Evolutionary conservation across 1,284 basidiomycete species (phyloP), one percentile per base, ranked within the genome.

Genomic region (Mrakiaceae sp.): DNA sequence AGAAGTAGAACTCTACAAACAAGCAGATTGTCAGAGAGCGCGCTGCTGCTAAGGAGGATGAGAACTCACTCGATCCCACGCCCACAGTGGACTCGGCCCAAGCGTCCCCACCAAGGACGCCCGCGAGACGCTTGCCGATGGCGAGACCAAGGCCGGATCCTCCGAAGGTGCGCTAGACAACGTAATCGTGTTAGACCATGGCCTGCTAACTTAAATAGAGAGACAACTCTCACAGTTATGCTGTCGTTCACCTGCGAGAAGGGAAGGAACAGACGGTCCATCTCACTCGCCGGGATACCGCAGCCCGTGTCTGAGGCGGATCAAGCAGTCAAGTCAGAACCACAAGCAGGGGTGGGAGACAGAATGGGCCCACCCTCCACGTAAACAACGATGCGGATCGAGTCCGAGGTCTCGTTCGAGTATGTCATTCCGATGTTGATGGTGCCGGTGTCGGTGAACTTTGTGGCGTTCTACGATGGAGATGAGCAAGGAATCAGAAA

Each of bases 161-260:
- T 9, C 76, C 76, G 63, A 71, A 75, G 39, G 70, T n/a, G 3
- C 57, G 63, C 3, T 27, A 27, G 27, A 27, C 27, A 27, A 27
- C 27, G 27, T 27, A 27, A 2, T 2, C 27, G 27, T 27, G 27
- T 27, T 27, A 27, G 27, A 27, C 27, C 27, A 27, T 27, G 27
- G 27, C 27, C 27, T 27, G 27, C 27, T 27, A 27, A 27, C 27
- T 27, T 2, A 27, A 27, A 27, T 27, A 27, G 27, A 27, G 27
- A 27, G 27, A 27, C 27, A 27, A 27, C 27, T 27, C 27, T 27
- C 27, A 27, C 27, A 27, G 74, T 73, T 51, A 75, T 75, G 8
- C 71, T 72, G 54, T 72, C 71, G 67, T 77, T 74, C 6, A 76
- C 70, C 62, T 77, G 76, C 9, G 72, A 73, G 61, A 77, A 77